These are phyloP conservation scores for Tetrapisispora fleetii DNA, from an alignment of 805 yeast species.

Conservation along the genomic window DNA sequence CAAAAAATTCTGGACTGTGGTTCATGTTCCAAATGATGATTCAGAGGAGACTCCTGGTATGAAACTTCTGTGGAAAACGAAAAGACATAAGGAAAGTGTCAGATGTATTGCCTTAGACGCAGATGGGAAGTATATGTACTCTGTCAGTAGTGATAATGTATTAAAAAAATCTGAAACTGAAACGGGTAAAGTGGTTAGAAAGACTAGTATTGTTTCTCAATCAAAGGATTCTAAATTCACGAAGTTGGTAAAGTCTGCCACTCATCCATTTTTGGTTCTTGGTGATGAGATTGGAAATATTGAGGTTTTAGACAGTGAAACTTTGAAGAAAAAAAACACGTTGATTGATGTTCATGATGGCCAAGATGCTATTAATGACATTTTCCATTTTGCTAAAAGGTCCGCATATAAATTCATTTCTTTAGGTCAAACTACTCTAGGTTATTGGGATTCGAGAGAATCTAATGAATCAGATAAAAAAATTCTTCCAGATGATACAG, in stretches of 20 bases:
- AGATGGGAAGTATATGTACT: constrained; percentile 41
- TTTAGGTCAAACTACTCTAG: constrained; percentile 71
- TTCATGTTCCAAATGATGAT: constrained; percentile 7
- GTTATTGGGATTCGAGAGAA: constrained; percentile 70
- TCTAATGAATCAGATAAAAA: constrained; percentile 16
- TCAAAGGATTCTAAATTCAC: constrained; percentile 22
- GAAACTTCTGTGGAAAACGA: constrained; percentile 64
- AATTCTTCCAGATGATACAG: constrained; percentile 13
- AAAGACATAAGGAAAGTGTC: constrained; percentile 83
- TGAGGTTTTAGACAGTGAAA: constrained; percentile 49
- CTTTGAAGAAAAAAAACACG: constrained; percentile 40
- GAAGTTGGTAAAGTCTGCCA: constrained; percentile 27
- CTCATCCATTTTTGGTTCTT: constrained; percentile 37
- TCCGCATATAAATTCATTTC: constrained; percentile 74
- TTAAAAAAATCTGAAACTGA: constrained; percentile 62
- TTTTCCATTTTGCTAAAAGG: constrained; percentile 51
- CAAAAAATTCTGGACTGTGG: constrained; percentile 35
- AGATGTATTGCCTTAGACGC: constrained; percentile 57
- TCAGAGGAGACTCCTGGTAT: constrained; percentile 17
- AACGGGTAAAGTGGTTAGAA: constrained; percentile 67
- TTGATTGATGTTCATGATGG: constrained; percentile 53
- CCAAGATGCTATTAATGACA: constrained; percentile 69
- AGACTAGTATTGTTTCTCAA: constrained; percentile 26
- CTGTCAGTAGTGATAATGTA: constrained; percentile 73
- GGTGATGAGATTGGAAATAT: constrained; percentile 66